Evolutionary conservation across 352 stramenopile genomes (phyloP).

Genomic region (Phytophthora ohioensis): DNA sequence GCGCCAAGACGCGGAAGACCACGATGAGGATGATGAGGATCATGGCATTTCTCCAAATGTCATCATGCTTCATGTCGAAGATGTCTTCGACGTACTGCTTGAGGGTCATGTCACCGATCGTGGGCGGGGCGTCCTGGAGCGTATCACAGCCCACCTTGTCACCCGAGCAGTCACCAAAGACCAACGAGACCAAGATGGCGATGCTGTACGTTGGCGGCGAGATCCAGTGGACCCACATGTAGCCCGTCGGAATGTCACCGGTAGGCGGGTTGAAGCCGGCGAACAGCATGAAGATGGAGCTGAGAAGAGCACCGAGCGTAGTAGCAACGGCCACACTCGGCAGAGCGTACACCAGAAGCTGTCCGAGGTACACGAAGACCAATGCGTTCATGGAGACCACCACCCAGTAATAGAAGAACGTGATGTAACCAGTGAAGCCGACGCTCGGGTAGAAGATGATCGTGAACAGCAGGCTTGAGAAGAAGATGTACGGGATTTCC

Average conservation of each 20-base stretch:
- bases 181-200: constrained; percentile 44
- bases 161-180: constrained; percentile 49
- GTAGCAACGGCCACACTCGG: constrained; percentile 51
- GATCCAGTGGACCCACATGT: constrained; percentile 70
- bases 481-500: constrained; percentile 54
- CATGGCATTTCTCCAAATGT: constrained; percentile 50
- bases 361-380: constrained; percentile 59
- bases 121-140: constrained; percentile 27
- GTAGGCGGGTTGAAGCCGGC: constrained; percentile 64
- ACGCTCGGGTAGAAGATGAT: constrained; percentile 71
- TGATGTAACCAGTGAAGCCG: constrained; percentile 50
- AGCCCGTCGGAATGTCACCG: constrained; percentile 53
- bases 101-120: constrained; percentile 44
- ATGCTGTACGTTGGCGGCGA: constrained; percentile 58
- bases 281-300: constrained; percentile 64
- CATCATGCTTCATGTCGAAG: constrained; percentile 65
- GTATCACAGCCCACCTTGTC: constrained; percentile 17
- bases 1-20: constrained; percentile 48
- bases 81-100: constrained; percentile 58
- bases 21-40: constrained; percentile 59
- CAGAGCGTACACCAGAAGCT: constrained; percentile 55
- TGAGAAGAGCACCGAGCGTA: constrained; percentile 50
- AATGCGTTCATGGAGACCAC: constrained; percentile 54
- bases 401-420: constrained; percentile 69
- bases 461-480: constrained; percentile 49